These are phyloP conservation scores for Selaginella moellendorffii DNA, from an alignment of 75 land plant genomes.

Conservation along the genomic window DNA sequence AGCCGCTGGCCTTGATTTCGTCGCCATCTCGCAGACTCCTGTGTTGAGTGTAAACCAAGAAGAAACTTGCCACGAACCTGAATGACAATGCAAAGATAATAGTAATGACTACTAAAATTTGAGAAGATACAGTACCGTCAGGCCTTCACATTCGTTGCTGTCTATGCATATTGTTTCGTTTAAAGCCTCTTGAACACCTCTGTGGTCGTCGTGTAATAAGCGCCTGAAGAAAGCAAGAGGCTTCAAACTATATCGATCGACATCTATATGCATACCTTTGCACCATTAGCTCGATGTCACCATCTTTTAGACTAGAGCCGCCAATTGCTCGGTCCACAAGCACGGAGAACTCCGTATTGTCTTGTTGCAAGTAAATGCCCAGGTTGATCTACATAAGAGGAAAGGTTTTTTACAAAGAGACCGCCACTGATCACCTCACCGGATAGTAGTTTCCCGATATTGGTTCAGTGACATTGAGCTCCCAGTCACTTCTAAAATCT, in stretches of 20 bases:
- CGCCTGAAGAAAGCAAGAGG: conserved; percentile 15
- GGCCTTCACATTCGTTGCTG: conserved; percentile 28
- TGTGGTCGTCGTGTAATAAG: conserved; percentile 21
- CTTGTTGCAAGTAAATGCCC: neutral
- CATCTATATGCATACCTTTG: conserved; percentile 1
- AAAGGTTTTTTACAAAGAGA: neutral
- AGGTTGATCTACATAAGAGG: neutral
- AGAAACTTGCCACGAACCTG: conserved; percentile 29
- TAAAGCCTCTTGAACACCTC: conserved; percentile 22
- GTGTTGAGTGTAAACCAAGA: conserved; percentile 12
- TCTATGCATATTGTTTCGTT: conserved; percentile 23
- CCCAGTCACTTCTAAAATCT: conserved; percentile 21
- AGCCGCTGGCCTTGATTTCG: conserved; percentile 28
- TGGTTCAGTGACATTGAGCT: conserved; percentile 18
- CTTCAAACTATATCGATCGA: neutral
- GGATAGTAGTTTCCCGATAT: conserved; percentile 27
- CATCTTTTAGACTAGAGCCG: conserved; percentile 13
- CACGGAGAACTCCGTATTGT: neutral
- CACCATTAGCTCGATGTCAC: conserved; percentile 11
- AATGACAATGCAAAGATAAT: neutral
- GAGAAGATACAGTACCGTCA: conserved; percentile 20
- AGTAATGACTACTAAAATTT: neutral
- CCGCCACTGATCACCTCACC: conserved; percentile 7
- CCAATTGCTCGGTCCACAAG: conserved; percentile 9
- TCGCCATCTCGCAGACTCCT: conserved; percentile 29